Evolutionary conservation across 108 stramenopile species (phyloP).

Genomic region (Nannochloropsis salina): DNA sequence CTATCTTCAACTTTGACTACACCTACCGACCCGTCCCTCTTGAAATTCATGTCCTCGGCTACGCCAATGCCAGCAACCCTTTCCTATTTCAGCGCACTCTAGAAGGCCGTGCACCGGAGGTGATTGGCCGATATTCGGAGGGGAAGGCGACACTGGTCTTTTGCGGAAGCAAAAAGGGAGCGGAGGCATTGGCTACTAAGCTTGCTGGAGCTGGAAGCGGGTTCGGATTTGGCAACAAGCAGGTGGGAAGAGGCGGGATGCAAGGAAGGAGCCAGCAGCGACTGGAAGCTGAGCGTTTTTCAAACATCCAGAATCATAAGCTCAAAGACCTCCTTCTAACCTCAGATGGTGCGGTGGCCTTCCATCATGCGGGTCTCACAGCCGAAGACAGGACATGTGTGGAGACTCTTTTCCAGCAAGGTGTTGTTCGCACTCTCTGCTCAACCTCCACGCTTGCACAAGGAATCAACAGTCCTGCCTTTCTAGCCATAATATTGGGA

Average conservation of each 20-base stretch:
- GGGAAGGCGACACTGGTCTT: slow-evolving; percentile 79
- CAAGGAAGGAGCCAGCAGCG: neutral
- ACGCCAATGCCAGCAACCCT: slow-evolving; percentile 66
- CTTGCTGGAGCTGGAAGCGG: slow-evolving; percentile 48
- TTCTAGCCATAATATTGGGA: slow-evolving; percentile 86
- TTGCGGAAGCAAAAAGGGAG: slow-evolving; percentile 87
- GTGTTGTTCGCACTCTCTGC: slow-evolving; percentile 64
- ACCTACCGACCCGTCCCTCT: slow-evolving; percentile 85
- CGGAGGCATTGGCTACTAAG: slow-evolving; percentile 62
- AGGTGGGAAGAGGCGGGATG: neutral
- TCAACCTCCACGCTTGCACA: slow-evolving; percentile 91
- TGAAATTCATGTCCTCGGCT: slow-evolving; percentile 60
- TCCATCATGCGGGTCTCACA: slow-evolving; percentile 78
- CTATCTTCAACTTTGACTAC: slow-evolving; percentile 66
- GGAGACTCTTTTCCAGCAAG: slow-evolving; percentile 67
- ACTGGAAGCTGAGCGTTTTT: neutral
- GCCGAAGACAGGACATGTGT: slow-evolving; percentile 63
- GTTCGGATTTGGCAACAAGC: neutral
- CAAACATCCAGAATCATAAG: neutral
- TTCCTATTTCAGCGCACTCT: slow-evolving; percentile 76
- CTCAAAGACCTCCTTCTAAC: neutral
- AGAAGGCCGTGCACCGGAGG: slow-evolving; percentile 31
- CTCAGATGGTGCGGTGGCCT: slow-evolving; percentile 53
- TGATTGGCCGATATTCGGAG: slow-evolving; percentile 55
- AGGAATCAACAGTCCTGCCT: slow-evolving; percentile 92